Conservation (phyloP, 352 stramenopile genomes). For the Phytophthora sojae region DNA sequence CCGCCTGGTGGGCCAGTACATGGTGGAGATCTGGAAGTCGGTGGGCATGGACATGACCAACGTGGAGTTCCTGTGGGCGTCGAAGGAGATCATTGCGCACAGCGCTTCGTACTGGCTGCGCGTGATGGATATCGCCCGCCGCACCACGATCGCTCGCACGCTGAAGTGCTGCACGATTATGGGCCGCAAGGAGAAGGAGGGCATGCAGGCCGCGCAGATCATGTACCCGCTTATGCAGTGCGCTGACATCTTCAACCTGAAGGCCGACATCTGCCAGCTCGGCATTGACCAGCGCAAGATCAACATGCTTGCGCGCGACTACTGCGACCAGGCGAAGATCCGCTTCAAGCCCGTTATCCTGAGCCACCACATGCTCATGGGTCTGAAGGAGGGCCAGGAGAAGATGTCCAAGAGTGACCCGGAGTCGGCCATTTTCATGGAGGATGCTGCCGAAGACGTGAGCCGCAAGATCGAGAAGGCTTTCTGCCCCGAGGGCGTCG, state of each 20-base stretch:
- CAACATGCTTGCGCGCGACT: slow-evolving; percentile 98
- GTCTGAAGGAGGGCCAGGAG: slow-evolving; percentile 98
- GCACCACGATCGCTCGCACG: slow-evolving; percentile 93
- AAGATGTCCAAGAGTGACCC: slow-evolving; percentile 99
- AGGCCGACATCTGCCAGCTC: slow-evolving; percentile 99
- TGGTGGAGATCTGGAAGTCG: slow-evolving; percentile 99
- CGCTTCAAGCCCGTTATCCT: slow-evolving; percentile 97
- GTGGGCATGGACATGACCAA: slow-evolving; percentile 99
- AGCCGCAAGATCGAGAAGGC: slow-evolving; percentile 99
- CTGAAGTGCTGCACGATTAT: slow-evolving; percentile 99
- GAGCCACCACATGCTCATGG: slow-evolving; percentile 99
- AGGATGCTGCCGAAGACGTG: slow-evolving; percentile 95
- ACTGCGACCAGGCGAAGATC: slow-evolving; percentile 96
- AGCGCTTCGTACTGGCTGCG: slow-evolving; percentile 93
- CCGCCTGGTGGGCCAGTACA: slow-evolving; percentile 94
- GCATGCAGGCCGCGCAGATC: slow-evolving; percentile 95
- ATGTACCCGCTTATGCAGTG: slow-evolving; percentile 99
- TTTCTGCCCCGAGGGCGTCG: slow-evolving; percentile 94
- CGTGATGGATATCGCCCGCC: slow-evolving; percentile 94
- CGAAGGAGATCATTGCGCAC: slow-evolving; percentile 93
- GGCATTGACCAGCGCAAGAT: slow-evolving; percentile 99
- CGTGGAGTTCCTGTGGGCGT: slow-evolving; percentile 99
- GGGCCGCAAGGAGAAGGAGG: slow-evolving; percentile 93
- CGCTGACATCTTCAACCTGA: slow-evolving; percentile 99
- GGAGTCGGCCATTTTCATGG: slow-evolving; percentile 99